Evolutionary conservation across 129 eudicot species (phyloP).

Genomic region (Lactuca saligna): DNA sequence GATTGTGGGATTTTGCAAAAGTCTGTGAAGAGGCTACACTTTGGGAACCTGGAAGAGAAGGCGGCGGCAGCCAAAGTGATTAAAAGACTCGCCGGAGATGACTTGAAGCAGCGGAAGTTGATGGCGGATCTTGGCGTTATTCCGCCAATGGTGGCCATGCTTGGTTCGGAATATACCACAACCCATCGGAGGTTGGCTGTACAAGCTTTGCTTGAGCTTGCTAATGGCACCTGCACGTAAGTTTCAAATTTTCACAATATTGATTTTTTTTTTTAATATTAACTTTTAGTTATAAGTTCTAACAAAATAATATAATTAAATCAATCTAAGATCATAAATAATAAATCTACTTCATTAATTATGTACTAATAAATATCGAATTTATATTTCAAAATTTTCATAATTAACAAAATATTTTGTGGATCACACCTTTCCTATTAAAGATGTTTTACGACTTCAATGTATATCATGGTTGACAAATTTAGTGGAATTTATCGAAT

Average conservation of each 20-base stretch:
- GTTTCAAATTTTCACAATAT: slow-evolving; percentile 26
- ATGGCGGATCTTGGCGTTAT: slow-evolving; percentile 95
- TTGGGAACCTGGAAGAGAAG: slow-evolving; percentile 81
- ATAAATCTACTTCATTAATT: too few species aligned
- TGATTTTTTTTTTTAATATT: neutral
- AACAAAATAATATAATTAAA: too few species aligned
- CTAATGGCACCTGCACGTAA: slow-evolving; percentile 85
- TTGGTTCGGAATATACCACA: slow-evolving; percentile 47
- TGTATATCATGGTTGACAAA: neutral
- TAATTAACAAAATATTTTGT: too few species aligned
- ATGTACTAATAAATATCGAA: too few species aligned
- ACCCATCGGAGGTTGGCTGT: slow-evolving; percentile 61
- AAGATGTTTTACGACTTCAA: neutral
- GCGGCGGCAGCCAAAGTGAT: slow-evolving; percentile 65
- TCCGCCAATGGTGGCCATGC: slow-evolving; percentile 85
- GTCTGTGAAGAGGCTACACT: slow-evolving; percentile 84
- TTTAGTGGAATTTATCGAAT: neutral
- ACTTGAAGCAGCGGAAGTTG: slow-evolving; percentile 47
- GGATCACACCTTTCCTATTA: too few species aligned
- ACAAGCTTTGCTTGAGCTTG: slow-evolving; percentile 62
- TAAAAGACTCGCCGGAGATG: slow-evolving; percentile 52
- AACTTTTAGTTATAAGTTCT: neutral
- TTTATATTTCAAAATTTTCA: too few species aligned
- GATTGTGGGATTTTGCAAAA: slow-evolving; percentile 45
- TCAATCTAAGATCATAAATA: too few species aligned